Evolutionary conservation across 2,329 filamentous ascomycete species (phyloP).

Genomic region (Aspergillus sp.): DNA sequence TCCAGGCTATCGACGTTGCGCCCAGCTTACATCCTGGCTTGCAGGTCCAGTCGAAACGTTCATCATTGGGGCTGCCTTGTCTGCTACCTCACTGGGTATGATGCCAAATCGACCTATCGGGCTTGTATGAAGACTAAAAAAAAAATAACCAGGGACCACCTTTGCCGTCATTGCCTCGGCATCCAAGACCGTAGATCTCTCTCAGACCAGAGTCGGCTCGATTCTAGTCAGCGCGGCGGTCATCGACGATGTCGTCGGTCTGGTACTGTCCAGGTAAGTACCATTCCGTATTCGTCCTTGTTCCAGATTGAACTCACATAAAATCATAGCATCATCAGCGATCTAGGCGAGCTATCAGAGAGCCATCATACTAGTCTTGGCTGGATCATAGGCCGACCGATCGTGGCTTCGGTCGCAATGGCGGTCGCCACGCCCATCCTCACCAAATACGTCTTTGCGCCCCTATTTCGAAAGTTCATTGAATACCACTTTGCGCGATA

Average conservation of each 20-base stretch:
- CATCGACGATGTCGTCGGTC: slow-evolving; percentile 48
- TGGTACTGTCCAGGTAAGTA: slow-evolving; percentile 36
- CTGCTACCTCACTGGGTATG: slow-evolving; percentile 29
- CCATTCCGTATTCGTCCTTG: not conserved
- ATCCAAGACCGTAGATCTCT: slow-evolving; percentile 38
- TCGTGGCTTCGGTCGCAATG: slow-evolving; percentile 39
- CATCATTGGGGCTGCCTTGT: slow-evolving; percentile 30
- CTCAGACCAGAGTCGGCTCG: slow-evolving; percentile 44
- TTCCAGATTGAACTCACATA: not conserved
- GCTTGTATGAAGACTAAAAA: not conserved
- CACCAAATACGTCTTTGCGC: slow-evolving; percentile 41
- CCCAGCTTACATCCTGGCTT: not conserved
- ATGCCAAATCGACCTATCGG: not conserved
- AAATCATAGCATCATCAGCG: slow-evolving; percentile 31
- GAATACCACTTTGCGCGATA: slow-evolving; percentile 34
- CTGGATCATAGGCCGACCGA: slow-evolving; percentile 40
- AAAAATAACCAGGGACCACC: slow-evolving; percentile 20
- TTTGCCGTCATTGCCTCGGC: slow-evolving; percentile 32
- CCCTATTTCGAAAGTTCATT: slow-evolving; percentile 34
- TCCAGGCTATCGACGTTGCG: not conserved
- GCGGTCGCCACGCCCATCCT: slow-evolving; percentile 34
- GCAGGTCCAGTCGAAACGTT: slow-evolving; percentile 32
- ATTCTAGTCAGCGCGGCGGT: slow-evolving; percentile 49
- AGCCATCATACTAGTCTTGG: slow-evolving; percentile 28
- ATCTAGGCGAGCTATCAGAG: slow-evolving; percentile 22